A percentile compares a stretch with the other conserved stretches of the same genome.
These are phyloP conservation scores for Acephala macrosclerotiorum DNA, from an alignment of 2,329 filamentous ascomycete genomes.

Conservation along the genomic window DNA sequence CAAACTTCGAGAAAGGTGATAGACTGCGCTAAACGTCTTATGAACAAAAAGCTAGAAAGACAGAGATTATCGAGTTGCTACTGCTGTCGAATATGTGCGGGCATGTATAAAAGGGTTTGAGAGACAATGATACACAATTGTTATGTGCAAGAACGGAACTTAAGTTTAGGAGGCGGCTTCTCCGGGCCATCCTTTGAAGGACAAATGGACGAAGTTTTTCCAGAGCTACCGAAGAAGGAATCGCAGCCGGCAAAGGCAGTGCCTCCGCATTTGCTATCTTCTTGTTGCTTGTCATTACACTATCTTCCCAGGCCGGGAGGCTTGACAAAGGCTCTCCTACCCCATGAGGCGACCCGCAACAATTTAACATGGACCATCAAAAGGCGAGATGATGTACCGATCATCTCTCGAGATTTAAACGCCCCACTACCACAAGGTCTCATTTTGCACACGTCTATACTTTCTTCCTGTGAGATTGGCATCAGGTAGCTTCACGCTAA, in stretches of 20 bases:
- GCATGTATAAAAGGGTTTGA: neutral
- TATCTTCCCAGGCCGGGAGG: conserved; percentile 8
- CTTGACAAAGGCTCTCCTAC: conserved; percentile 17
- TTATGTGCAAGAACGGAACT: neutral
- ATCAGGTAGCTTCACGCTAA: conserved; percentile 18
- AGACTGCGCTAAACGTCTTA: conserved; percentile 16
- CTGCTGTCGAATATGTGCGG: neutral
- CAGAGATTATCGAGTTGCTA: neutral
- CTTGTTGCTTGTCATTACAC: conserved; percentile 31
- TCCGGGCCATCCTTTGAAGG: neutral
- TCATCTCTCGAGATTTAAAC: conserved; percentile 23
- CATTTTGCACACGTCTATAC: conserved; percentile 14
- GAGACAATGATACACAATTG: conserved; percentile 1
- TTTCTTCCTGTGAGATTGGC: conserved; percentile 18
- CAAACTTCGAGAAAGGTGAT: conserved; percentile 27
- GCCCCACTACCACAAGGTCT: neutral
- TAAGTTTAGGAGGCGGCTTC: neutral
- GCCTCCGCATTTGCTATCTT: conserved; percentile 31
- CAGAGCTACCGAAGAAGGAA: conserved; percentile 36
- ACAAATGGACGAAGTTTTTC: conserved; percentile 29
- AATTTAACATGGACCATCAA: conserved; percentile 14
- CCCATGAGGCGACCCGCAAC: conserved; percentile 28
- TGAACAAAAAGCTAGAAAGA: conserved; percentile 10
- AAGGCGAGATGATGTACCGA: conserved; percentile 2
- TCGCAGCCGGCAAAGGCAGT: conserved; percentile 25